Conservation (phyloP, 2,329 filamentous ascomycete genomes). For the Calonectria naviculata region DNA sequence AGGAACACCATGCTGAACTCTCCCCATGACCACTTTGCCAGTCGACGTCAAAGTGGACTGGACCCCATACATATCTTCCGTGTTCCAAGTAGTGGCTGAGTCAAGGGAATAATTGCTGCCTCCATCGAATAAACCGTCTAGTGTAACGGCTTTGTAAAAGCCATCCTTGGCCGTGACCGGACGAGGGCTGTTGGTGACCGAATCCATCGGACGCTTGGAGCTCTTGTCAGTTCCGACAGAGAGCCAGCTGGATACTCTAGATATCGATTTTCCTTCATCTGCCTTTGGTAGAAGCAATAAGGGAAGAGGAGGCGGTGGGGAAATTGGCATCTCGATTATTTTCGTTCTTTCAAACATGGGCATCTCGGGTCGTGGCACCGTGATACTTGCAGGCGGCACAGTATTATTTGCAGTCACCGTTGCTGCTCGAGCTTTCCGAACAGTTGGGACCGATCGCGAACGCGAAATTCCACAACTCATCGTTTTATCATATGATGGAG, state of each 20-base stretch:
- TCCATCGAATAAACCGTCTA: not conserved
- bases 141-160: not conserved
- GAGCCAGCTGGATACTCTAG: not conserved
- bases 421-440: not conserved
- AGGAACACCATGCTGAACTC: not conserved
- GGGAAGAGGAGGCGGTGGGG: not conserved
- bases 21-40: not conserved
- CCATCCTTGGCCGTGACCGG: not conserved
- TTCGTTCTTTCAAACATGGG: not conserved
- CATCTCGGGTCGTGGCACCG: not conserved
- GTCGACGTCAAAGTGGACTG: not conserved
- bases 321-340: not conserved
- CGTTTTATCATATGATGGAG: not conserved
- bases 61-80: not conserved
- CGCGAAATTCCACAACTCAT: not conserved
- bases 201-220: not conserved
- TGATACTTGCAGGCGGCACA: not conserved
- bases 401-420: no score
- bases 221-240: no score
- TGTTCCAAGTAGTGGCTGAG: not conserved
- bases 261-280: not conserved
- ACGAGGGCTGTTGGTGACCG: not conserved
- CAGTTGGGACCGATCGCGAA: not conserved
- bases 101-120: not conserved
- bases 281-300: not conserved